Conservation (phyloP, 495 filamentous ascomycete genomes). For the Glarea lozoyensis region DNA sequence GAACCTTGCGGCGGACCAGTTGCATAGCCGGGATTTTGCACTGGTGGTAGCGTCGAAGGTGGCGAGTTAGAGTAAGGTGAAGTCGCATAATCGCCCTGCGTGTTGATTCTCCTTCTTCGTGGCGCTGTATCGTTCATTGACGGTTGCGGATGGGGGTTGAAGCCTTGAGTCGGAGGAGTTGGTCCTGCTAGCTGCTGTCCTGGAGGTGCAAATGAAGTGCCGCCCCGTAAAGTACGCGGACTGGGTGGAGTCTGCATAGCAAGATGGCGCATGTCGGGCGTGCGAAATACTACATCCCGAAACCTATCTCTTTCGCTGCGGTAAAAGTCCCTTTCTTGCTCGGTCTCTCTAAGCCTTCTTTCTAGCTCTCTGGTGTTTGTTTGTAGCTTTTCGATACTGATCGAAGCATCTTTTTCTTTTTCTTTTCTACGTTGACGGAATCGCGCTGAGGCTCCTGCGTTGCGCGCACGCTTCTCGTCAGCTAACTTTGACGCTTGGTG, state of each 20-base stretch:
- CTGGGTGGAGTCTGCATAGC: constrained; percentile 39
- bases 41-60: constrained; percentile 18
- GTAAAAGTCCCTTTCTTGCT: constrained; percentile 46
- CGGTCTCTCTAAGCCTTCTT: constrained; percentile 37
- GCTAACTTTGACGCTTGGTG: constrained; percentile 23
- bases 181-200: not conserved
- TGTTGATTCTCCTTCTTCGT: constrained; percentile 18
- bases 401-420: constrained; percentile 69
- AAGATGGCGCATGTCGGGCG: constrained; percentile 39
- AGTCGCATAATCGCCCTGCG: constrained; percentile 17
- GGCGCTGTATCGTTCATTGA: constrained; percentile 16
- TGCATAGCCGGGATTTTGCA: constrained; percentile 8
- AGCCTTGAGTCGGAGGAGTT: not conserved
- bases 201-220: constrained; percentile 6
- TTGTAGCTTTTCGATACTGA: constrained; percentile 55
- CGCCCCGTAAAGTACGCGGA: constrained; percentile 21
- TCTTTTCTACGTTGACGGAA: constrained; percentile 86
- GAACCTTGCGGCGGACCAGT: not conserved
- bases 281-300: constrained; percentile 50
- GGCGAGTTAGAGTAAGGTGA: constrained; percentile 15
- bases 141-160: constrained; percentile 1
- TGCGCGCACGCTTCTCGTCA: constrained; percentile 87
- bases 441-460: constrained; percentile 84
- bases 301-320: constrained; percentile 55
- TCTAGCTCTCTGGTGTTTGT: constrained; percentile 53